Evolutionary conservation across 2,329 filamentous ascomycete genomes (phyloP).

Genomic region (Nemania sp.): DNA sequence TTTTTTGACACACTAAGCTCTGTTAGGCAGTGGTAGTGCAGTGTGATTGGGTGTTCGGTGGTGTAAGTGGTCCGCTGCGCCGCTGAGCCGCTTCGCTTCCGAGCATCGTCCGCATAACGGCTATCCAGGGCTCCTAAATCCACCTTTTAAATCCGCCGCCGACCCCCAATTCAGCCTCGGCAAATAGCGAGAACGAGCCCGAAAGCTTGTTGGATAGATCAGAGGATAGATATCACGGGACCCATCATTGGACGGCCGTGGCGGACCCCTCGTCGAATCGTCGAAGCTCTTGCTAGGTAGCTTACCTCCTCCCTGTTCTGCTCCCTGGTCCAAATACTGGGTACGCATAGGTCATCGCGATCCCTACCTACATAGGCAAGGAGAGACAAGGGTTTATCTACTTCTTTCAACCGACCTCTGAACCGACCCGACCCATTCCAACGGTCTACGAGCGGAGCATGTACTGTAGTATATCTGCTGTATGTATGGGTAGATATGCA

Average conservation of each 20-base stretch:
- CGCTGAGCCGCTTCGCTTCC: conserved; percentile 37
- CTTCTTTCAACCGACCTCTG: not conserved
- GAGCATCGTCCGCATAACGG: conserved; percentile 17
- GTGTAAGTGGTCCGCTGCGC: conserved; percentile 9
- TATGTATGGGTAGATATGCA: not conserved
- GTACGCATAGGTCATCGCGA: not conserved
- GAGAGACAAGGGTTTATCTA: too few relatives aligned
- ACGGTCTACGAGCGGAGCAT: not conserved
- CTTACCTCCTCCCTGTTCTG: too few relatives aligned
- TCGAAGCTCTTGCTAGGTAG: not conserved
- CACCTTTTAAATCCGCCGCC: conserved; percentile 27
- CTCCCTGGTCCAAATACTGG: too few relatives aligned
- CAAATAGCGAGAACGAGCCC: not conserved
- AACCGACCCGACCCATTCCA: not conserved
- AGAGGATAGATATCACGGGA: not conserved
- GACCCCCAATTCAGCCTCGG: not conserved
- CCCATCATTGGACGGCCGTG: conserved; percentile 23
- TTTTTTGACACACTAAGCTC: not conserved
- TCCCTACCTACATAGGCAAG: conserved; percentile 25
- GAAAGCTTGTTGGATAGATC: conserved; percentile 9
- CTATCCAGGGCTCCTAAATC: conserved; percentile 7
- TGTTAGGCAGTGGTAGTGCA: not conserved
- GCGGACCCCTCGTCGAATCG: conserved; percentile 2
- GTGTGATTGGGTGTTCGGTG: too few relatives aligned
- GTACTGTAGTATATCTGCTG: not conserved